phyloP scores from a whole-genome alignment of 2,329 filamentous ascomycete genomes.

The Xylaria sp. region DNA sequence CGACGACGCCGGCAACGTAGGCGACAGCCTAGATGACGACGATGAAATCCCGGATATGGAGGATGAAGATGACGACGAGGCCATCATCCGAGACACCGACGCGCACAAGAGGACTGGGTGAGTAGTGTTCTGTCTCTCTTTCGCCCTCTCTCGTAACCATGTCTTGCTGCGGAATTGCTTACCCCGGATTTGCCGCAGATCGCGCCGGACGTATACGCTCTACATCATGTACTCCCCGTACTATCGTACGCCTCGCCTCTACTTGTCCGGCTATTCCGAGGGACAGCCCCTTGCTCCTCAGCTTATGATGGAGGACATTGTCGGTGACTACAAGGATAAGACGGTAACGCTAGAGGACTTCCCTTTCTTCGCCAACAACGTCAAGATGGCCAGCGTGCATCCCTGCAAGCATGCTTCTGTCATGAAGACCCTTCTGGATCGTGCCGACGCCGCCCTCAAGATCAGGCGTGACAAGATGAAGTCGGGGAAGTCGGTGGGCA shows the following conservation, averaged over 20 bases:
- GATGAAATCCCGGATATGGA: constrained; percentile 98
- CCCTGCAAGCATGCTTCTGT: constrained; percentile 97
- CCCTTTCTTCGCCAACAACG: constrained; percentile 84
- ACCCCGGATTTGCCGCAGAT: constrained; percentile 51
- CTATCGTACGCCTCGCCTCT: constrained; percentile 93
- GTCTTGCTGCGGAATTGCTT: constrained; percentile 5
- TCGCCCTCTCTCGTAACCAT: constrained; percentile 4
- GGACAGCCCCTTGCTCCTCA: constrained; percentile 81
- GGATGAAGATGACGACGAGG: constrained; percentile 93
- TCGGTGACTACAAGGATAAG: constrained; percentile 97
- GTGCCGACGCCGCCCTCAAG: constrained; percentile 90
- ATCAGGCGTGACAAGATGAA: constrained; percentile 81
- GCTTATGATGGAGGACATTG: constrained; percentile 95
- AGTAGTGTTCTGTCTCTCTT: too few relatives aligned
- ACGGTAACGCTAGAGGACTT: constrained; percentile 98
- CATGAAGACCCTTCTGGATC: constrained; percentile 96
- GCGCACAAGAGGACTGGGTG: constrained; percentile 52
- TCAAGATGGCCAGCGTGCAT: constrained; percentile 97
- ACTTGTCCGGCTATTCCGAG: constrained; percentile 86
- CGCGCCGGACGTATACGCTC: constrained; percentile 90
- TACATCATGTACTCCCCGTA: constrained; percentile 98
- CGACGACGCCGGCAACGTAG: constrained; percentile 85
- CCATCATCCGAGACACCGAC: constrained; percentile 81
- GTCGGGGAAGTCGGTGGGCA: constrained; percentile 53
- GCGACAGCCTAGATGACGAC: constrained; percentile 71